Conservation (phyloP, 2,329 filamentous ascomycete species). For the Epichloe typhina region DNA sequence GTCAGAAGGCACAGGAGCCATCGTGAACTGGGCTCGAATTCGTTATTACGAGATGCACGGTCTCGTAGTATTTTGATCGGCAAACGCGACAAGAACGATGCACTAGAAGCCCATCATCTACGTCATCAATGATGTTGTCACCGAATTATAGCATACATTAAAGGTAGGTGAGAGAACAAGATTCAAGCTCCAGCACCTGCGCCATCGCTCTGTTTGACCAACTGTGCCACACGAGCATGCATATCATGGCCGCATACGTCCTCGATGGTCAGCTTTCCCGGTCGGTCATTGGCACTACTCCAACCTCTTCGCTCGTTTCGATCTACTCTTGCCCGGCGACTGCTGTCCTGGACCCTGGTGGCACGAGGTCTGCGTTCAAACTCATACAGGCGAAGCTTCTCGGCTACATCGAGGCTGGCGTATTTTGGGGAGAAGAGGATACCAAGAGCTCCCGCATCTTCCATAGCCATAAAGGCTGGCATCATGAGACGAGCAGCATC, state of each 20-base stretch:
- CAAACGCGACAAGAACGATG: not conserved
- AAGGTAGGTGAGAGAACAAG: not conserved
- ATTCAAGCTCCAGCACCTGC: not conserved
- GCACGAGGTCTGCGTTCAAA: constrained; percentile 34
- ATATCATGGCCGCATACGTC: constrained; percentile 45
- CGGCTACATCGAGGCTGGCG: constrained; percentile 25
- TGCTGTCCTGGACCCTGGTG: constrained; percentile 36
- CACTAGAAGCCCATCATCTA: not conserved
- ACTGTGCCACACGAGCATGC: constrained; percentile 12
- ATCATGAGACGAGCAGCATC: constrained; percentile 31
- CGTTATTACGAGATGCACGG: constrained; percentile 24
- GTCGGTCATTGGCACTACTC: constrained; percentile 30
- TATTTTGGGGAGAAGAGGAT: constrained; percentile 36
- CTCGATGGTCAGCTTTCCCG: constrained; percentile 46
- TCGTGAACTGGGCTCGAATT: constrained; percentile 23
- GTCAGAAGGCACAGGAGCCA: constrained; percentile 13
- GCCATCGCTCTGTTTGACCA: constrained; percentile 2
- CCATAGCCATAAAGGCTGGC: constrained; percentile 50
- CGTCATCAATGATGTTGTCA: not conserved
- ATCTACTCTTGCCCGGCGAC: constrained; percentile 37
- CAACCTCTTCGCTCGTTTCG: constrained; percentile 28
- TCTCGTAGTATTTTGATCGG: constrained; percentile 18
- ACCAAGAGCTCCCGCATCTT: constrained; percentile 47
- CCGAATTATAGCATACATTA: not conserved
- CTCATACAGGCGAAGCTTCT: constrained; percentile 34